A percentile compares a stretch with the other conserved stretches of the same genome.
phyloP scores from a whole-genome alignment of 2,329 filamentous ascomycete genomes.

The Trichophyton benhamiae region DNA sequence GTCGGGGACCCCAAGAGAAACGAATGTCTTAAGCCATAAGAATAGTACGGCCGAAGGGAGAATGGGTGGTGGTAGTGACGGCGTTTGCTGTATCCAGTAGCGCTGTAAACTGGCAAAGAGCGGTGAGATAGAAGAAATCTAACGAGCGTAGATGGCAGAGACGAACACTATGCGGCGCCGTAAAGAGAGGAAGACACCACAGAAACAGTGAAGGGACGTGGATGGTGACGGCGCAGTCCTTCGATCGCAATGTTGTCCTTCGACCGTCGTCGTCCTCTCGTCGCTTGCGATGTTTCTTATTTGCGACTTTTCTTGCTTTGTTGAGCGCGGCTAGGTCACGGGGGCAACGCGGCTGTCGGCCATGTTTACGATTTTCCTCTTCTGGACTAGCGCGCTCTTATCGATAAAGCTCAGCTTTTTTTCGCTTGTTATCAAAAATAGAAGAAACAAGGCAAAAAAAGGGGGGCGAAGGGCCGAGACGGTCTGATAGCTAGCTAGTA shows the following conservation, averaged over 20 bases:
- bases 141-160: not conserved
- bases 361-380: slow-evolving; percentile 28
- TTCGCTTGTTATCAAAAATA: not conserved
- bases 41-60: not conserved
- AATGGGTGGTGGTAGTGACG: not conserved
- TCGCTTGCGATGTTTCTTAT: not conserved
- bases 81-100: not conserved
- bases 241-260: not conserved
- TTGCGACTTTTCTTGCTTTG: not conserved
- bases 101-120: not conserved
- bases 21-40: not conserved
- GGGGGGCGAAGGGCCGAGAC: not conserved
- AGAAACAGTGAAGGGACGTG: not conserved
- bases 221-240: not conserved
- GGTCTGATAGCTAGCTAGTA: not conserved
- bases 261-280: not conserved
- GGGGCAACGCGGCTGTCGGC: slow-evolving; percentile 18
- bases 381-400: slow-evolving; percentile 28
- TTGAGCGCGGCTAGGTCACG: slow-evolving; percentile 1
- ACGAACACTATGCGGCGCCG: not conserved
- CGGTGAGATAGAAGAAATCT: not conserved
- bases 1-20: not conserved
- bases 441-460: not conserved
- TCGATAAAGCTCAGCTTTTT: slow-evolving; percentile 25
- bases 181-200: not conserved